Evolutionary conservation across 2,329 filamentous ascomycete genomes (phyloP).

Genomic region (Colletotrichum gloeosporioides): DNA sequence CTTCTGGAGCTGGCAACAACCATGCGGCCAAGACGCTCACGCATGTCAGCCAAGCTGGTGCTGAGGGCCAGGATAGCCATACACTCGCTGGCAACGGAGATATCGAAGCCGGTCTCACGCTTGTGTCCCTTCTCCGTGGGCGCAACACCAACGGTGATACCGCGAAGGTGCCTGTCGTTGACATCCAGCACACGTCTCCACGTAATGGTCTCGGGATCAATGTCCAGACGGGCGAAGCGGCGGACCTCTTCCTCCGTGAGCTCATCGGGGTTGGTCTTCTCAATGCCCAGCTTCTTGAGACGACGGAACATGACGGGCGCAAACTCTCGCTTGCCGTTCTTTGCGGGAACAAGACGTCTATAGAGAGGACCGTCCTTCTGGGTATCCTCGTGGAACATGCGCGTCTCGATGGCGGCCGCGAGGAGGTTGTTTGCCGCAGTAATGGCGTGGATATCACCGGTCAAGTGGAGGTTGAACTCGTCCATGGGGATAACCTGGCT

Average conservation of each 20-base stretch:
- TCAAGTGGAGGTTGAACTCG: conserved; percentile 97
- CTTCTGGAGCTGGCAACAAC: conserved; percentile 86
- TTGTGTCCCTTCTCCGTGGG: conserved; percentile 89
- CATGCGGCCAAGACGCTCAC: conserved; percentile 93
- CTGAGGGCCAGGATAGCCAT: conserved; percentile 98
- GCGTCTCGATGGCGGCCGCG: conserved; percentile 94
- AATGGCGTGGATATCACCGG: conserved; percentile 97
- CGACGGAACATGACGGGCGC: conserved; percentile 90
- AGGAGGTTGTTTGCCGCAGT: conserved; percentile 96
- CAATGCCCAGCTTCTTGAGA: conserved; percentile 93
- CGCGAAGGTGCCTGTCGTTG: conserved; percentile 92
- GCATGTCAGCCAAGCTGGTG: conserved; percentile 85
- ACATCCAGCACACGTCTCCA: conserved; percentile 97
- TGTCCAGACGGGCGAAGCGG: conserved; percentile 91
- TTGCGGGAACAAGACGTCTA: conserved; percentile 83
- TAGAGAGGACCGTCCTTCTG: conserved; percentile 91
- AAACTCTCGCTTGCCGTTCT: conserved; percentile 90
- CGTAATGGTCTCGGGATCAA: conserved; percentile 95
- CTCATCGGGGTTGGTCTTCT: conserved; percentile 91
- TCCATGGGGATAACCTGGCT: conserved; percentile 99
- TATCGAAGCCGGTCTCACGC: conserved; percentile 93
- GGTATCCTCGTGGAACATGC: conserved; percentile 97
- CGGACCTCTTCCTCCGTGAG: conserved; percentile 88
- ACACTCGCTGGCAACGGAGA: conserved; percentile 95
- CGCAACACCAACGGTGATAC: conserved; percentile 87